Conservation (phyloP, 1,284 basidiomycete genomes). For the Cutaneotrichosporon cavernicola region DNA sequence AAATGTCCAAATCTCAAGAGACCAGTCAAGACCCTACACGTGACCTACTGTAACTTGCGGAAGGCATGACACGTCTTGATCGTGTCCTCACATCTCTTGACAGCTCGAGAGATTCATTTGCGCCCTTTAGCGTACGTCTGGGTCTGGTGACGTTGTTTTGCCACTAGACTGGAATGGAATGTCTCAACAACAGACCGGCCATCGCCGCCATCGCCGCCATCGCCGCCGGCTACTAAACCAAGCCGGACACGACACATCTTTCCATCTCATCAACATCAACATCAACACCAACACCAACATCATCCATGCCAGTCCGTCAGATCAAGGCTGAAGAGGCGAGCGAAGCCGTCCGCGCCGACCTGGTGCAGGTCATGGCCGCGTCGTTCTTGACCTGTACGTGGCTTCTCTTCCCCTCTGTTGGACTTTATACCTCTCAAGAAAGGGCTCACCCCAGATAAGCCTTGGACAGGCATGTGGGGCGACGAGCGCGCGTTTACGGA, state of each 20-base stretch:
- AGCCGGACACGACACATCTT: too few species aligned
- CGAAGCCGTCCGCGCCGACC: neutral
- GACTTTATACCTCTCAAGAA: neutral
- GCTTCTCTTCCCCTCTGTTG: neutral
- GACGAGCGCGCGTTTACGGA: neutral
- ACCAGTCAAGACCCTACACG: too few species aligned
- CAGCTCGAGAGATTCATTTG: too few species aligned
- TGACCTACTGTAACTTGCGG: too few species aligned
- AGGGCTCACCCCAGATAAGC: neutral
- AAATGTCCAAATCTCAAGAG: too few species aligned
- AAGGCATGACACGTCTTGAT: too few species aligned
- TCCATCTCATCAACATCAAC: neutral
- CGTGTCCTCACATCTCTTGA: too few species aligned
- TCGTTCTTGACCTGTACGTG: constrained; percentile 3
- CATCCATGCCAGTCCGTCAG: neutral
- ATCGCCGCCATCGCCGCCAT: too few species aligned
- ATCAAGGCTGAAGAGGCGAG: neutral
- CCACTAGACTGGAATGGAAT: neutral
- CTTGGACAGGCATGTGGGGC: neutral
- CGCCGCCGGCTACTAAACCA: too few species aligned
- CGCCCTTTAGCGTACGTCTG: too few species aligned
- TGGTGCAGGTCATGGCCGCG: neutral
- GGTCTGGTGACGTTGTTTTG: too few species aligned
- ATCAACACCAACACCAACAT: neutral
- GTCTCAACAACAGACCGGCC: too few species aligned